Base-by-base conservation (phyloP, 1,284 basidiomycete genomes). In the Ceratorhiza oryzae-sativae region DNA sequence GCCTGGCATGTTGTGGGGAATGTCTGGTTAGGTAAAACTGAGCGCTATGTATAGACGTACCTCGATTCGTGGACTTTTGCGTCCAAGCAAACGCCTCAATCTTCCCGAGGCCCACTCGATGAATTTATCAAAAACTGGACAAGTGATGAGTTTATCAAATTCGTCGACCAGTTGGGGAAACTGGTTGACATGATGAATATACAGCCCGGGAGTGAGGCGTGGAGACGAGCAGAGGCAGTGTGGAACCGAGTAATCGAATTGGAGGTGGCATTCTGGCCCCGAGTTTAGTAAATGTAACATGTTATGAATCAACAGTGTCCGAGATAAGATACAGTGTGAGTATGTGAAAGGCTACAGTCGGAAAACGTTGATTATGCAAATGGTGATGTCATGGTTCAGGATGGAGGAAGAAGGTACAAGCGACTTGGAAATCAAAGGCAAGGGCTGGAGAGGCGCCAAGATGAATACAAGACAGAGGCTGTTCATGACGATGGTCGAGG, bases 121-220 rank as follows among this genome's bases (percentile, higher is more conserved):
- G 79, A 82, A 20, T 85, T 91, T 42, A 84, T 86, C n/a, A 79
- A 82, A 20, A 90, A 87, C 77, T 93, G 90, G 90, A 90, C 87
- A 18, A 85, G 82, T 65, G 78, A 81, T 0, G 88, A 87, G 71
- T 92, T 91, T 77, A 81, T 82, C 15, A 77, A 77, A 2, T 92
- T 92, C 76, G 90, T 92, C 6, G 77, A 85, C 13, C 81, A 83
- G 0, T 82, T 91, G 23, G 83, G 81, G 0, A 78, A 80, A 32
- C 78, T 90, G 9, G 85, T 91, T 2, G 83, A 91, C 75, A 81
- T 80, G 60, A 80, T 87, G 32, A 79, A 79, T 2, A 80, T 87
- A 15, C 67, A 79, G 13, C 80, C 81, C 10, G 83, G 81, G 0
- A 80, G 81, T 0, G 78, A 82, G 9, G 75, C 78, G 0, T 86